Percentiles rank a stretch among this genome's conserved stretches.
phyloP scores from a whole-genome alignment of 129 eudicot genomes.

The Chrysanthemum lavandulifolium region DNA sequence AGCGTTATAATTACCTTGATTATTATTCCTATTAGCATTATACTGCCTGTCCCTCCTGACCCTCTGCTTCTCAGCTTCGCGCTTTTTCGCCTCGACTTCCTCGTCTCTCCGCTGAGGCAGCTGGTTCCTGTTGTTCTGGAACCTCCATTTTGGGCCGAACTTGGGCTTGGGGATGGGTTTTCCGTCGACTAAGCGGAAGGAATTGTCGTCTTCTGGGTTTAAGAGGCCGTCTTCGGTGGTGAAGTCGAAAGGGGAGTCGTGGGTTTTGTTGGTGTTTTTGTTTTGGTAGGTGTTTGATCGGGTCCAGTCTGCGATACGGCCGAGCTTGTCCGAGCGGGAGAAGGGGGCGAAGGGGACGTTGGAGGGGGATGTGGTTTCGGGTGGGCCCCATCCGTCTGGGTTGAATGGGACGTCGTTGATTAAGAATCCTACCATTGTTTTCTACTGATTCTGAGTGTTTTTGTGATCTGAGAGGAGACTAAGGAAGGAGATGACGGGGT shows the following conservation, averaged over 20 bases:
- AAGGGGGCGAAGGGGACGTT: slow-evolving; percentile 86
- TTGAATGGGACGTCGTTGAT: slow-evolving; percentile 70
- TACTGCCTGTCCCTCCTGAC: slow-evolving; percentile 68
- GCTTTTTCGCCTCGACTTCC: slow-evolving; percentile 67
- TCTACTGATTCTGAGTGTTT: slow-evolving; percentile 29
- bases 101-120: slow-evolving; percentile 86
- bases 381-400: slow-evolving; percentile 95
- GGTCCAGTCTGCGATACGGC: slow-evolving; percentile 95
- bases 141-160: slow-evolving; percentile 74
- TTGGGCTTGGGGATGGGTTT: slow-evolving; percentile 70
- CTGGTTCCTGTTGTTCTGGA: slow-evolving; percentile 53
- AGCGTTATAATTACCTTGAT: background rate
- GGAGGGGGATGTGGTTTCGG: slow-evolving; percentile 41
- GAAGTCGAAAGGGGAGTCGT: slow-evolving; percentile 79
- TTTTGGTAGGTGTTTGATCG: slow-evolving; percentile 36
- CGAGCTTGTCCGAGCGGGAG: slow-evolving; percentile 88
- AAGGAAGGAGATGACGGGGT: too few species aligned
- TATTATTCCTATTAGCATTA: slow-evolving; percentile 50
- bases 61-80: slow-evolving; percentile 77
- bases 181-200: slow-evolving; percentile 81
- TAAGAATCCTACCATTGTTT: slow-evolving; percentile 46
- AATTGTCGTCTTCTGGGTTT: slow-evolving; percentile 64
- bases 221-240: slow-evolving; percentile 59
- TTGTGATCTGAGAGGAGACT: background rate
- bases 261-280: slow-evolving; percentile 8